Base-by-base conservation (phyloP, 2,329 filamentous ascomycete genomes). In the Stylonectria norvegica region DNA sequence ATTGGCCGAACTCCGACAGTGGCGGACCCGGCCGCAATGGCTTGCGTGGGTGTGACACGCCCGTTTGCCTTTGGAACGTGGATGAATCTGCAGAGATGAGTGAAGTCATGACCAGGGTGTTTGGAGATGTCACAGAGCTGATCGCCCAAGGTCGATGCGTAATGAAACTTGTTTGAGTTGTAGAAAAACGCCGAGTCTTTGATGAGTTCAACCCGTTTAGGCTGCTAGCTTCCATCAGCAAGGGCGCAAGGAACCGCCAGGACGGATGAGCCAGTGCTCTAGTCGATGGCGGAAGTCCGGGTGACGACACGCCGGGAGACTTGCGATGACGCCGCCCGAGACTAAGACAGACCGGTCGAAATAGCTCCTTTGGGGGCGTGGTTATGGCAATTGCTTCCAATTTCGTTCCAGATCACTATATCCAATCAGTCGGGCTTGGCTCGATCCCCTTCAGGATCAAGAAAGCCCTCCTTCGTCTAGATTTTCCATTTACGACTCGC, bases 401-500 rank as follows among this genome's bases (percentile, higher is more conserved):
- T 50, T 34, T 45, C 27, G 20, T 45, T 41, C 31, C 25, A 45
- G 35, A 38, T 22, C 15, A 15, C 23, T 31, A 29, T 37, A 36
- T 43, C 53, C 54, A 52, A 45, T 45, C 45, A 55, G 44, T 47
- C 43, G 42, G 47, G 45, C 48, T 42, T 32, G 37, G 36, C 36
- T 39, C 35, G 20, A 27, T 18, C 16, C 20, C 23, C 22, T 23
- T 27, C 20, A 34, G 36, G 25, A 14, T 17, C 36, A 17, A 17
- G 35, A 42, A 17, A 6, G 23, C 19, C 14, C 22, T 36, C 32
- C 37, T 35, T 37, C 34, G 36, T 30, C 25, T 43, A 42, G 49
- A 54, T 52, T 53, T 49, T 42, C 37, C 40, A n/a, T n/a, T n/a
- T 37, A 20, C 18, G 35, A 20, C 23, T 30, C 23, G 14, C 36